phyloP scores from a whole-genome alignment of 2,329 filamentous ascomycete species.

The Coniella vitis region DNA sequence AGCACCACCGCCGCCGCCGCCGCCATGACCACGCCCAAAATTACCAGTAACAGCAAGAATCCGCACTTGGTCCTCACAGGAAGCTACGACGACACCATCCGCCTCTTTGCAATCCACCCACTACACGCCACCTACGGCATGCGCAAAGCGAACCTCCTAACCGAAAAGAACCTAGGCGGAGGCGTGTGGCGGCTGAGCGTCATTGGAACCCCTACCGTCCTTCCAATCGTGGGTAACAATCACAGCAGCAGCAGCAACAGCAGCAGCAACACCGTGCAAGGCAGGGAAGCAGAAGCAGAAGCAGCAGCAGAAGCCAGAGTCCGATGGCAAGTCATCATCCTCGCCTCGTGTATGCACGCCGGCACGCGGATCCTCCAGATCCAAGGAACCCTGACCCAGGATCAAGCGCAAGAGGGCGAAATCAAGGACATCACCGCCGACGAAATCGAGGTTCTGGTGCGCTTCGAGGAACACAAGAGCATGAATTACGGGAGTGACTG shows the following conservation, averaged over 20 bases:
- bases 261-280: background rate
- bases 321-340: constrained; percentile 23
- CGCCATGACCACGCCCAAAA: too few relatives aligned
- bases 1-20: constrained; percentile 30
- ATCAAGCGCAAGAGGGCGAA: constrained; percentile 12
- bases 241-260: too few relatives aligned
- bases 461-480: constrained; percentile 80
- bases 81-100: constrained; percentile 81
- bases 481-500: constrained; percentile 92
- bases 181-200: constrained; percentile 84
- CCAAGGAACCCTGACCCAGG: constrained; percentile 21
- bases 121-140: constrained; percentile 32
- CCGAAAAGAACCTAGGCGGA: constrained; percentile 61
- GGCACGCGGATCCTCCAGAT: constrained; percentile 62
- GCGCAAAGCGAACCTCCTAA: constrained; percentile 45
- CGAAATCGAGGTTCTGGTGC: constrained; percentile 55
- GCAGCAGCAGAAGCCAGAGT: constrained; percentile 19
- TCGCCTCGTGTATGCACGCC: constrained; percentile 92
- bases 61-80: constrained; percentile 68
- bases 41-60: too few relatives aligned
- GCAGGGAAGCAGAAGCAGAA: background rate
- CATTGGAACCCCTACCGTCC: constrained; percentile 33
- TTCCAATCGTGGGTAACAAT: too few relatives aligned
- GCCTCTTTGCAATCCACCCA: constrained; percentile 52
- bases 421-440: constrained; percentile 35